phyloP scores from a whole-genome alignment of 108 stramenopile species.

The Thalassiosira profunda region DNA sequence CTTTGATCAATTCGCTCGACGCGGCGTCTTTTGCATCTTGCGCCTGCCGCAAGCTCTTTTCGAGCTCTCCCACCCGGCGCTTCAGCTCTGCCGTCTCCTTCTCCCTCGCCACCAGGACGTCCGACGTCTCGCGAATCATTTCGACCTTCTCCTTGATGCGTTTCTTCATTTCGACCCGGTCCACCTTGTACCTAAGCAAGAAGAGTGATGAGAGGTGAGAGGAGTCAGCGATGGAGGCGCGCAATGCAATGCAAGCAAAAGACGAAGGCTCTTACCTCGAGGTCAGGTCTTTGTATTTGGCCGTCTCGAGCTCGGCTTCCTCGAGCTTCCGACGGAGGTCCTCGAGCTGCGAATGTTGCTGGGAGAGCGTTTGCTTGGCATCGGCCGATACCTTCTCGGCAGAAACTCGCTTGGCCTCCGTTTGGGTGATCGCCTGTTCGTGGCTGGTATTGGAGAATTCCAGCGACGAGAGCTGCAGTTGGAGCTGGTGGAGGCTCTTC shows the following conservation, averaged over 20 bases:
- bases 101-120: constrained; percentile 28
- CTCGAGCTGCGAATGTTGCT: constrained; percentile 43
- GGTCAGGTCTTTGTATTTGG: constrained; percentile 46
- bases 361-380: constrained; percentile 37
- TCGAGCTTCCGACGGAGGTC: constrained; percentile 31
- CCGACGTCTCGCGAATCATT: constrained; percentile 41
- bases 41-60: constrained; percentile 6
- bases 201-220: too few species aligned
- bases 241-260: too few species aligned
- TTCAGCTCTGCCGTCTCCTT: constrained; percentile 29
- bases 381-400: constrained; percentile 42
- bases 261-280: too few species aligned
- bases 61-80: constrained; percentile 4
- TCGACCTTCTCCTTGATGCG: constrained; percentile 44
- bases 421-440: constrained; percentile 29
- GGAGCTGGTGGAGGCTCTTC: constrained; percentile 42
- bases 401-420: constrained; percentile 27
- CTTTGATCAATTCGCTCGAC: constrained; percentile 25
- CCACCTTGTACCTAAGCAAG: constrained; percentile 40
- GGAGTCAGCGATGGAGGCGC: too few species aligned
- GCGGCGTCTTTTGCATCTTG: constrained; percentile 19
- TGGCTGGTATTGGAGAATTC: constrained; percentile 36
- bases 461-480: constrained; percentile 37
- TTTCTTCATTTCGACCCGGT: constrained; percentile 53
- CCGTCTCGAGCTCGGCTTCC: constrained; percentile 33